A percentile compares a stretch with the other conserved stretches of the same genome.
These are phyloP conservation scores for Geotrichum carabidarum DNA, from an alignment of 1,139 yeast genomes.

Conservation along the genomic window DNA sequence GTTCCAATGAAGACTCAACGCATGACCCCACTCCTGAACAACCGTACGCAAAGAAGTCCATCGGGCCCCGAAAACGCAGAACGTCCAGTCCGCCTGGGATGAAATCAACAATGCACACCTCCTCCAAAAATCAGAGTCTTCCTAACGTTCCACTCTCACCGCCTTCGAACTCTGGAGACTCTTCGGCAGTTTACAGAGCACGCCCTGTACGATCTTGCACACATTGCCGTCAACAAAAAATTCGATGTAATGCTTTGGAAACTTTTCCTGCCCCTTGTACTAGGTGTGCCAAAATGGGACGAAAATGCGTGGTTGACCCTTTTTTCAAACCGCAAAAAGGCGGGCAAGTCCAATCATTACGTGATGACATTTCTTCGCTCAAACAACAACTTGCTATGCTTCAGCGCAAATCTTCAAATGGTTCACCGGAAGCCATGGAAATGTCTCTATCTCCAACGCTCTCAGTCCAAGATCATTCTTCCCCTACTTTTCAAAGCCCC, in stretches of 20 bases:
- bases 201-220: conserved; percentile 91
- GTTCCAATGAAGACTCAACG: not conserved
- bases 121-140: not conserved
- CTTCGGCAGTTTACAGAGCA: conserved; percentile 5
- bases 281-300: conserved; percentile 72
- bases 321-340: conserved; percentile 89
- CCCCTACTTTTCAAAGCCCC: not conserved
- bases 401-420: conserved; percentile 48
- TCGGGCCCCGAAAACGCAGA: not conserved
- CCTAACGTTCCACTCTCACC: not conserved
- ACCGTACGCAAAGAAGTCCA: not conserved
- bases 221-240: conserved; percentile 91
- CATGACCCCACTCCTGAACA: not conserved
- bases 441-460: not conserved
- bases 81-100: not conserved
- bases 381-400: conserved; percentile 71
- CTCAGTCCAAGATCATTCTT: not conserved
- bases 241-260: conserved; percentile 85
- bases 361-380: conserved; percentile 79
- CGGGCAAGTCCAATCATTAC: conserved; percentile 75
- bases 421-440: not conserved
- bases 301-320: conserved; percentile 86
- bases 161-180: not conserved
- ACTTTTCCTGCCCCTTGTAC: conserved; percentile 79
- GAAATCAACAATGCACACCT: not conserved